phyloP scores from a whole-genome alignment of 768 basidiomycete genomes.

The Chalciporus sphaerocephalus region DNA sequence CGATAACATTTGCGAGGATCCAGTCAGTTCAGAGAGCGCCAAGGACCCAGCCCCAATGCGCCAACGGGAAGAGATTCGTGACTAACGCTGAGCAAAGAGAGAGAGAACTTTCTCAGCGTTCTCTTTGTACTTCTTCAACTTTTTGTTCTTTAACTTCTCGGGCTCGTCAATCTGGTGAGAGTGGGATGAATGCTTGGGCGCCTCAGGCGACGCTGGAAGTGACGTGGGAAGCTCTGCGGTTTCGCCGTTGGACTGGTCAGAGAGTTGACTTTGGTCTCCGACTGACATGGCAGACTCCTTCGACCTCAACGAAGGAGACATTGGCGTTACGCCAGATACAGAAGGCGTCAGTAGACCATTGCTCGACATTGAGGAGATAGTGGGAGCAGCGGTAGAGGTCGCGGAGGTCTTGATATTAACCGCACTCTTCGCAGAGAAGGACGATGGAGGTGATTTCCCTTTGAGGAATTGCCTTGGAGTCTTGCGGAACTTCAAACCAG shows the following conservation, averaged over 20 bases:
- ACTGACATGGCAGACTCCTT: conserved; percentile 77
- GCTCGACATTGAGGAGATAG: conserved; percentile 37
- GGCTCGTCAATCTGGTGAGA: conserved; percentile 38
- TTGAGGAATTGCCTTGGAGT: conserved; percentile 68
- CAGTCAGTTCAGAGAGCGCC: conserved; percentile 8
- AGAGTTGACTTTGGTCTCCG: conserved; percentile 65
- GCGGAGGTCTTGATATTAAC: conserved; percentile 36
- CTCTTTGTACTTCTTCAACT: conserved; percentile 82
- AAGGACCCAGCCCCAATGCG: conserved; percentile 25
- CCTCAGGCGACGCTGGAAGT: conserved; percentile 29
- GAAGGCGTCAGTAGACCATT: conserved; percentile 60
- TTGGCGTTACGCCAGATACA: conserved; percentile 44
- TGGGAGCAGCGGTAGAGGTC: conserved; percentile 40
- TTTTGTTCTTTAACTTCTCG: conserved; percentile 67
- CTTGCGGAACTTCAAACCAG: conserved; percentile 69
- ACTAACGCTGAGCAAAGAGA: conserved; percentile 68
- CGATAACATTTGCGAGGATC: conserved; percentile 17
- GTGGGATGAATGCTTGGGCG: conserved; percentile 26
- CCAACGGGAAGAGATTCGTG: conserved; percentile 12
- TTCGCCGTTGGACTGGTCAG: conserved; percentile 64
- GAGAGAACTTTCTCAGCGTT: conserved; percentile 83
- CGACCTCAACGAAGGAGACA: conserved; percentile 71
- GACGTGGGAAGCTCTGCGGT: conserved; percentile 24
- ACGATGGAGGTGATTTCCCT: conserved; percentile 57
- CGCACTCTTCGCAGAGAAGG: conserved; percentile 32